Conservation (phyloP, 352 stramenopile genomes). For the Phytophthora pistaciae region DNA sequence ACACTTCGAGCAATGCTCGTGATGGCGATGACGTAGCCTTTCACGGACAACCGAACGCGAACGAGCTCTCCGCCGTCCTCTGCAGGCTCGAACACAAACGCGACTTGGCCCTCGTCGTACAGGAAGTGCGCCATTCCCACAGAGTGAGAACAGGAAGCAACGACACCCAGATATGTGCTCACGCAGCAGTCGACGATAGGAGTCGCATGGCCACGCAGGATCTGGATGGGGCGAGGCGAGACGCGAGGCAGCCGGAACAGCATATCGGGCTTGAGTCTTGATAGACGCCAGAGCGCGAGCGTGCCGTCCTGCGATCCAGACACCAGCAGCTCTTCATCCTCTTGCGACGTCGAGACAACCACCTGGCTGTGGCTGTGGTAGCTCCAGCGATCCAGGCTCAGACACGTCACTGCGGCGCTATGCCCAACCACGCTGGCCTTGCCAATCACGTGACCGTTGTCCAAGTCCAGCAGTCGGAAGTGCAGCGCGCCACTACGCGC, state of each 20-base stretch:
- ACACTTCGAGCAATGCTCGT: slow-evolving; percentile 27
- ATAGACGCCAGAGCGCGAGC: slow-evolving; percentile 78
- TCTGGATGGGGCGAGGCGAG: slow-evolving; percentile 68
- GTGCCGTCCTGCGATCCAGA: slow-evolving; percentile 78
- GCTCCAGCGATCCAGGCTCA: slow-evolving; percentile 73
- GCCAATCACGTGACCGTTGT: slow-evolving; percentile 84
- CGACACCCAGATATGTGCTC: slow-evolving; percentile 70
- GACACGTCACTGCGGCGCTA: slow-evolving; percentile 70
- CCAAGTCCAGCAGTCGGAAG: slow-evolving; percentile 78
- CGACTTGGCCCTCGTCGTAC: slow-evolving; percentile 75
- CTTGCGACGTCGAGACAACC: slow-evolving; percentile 41
- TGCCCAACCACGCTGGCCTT: slow-evolving; percentile 87
- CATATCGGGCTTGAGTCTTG: slow-evolving; percentile 73
- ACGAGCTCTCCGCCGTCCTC: slow-evolving; percentile 39
- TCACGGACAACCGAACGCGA: slow-evolving; percentile 56
- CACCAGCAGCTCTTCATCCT: slow-evolving; percentile 81
- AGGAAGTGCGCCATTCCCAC: slow-evolving; percentile 78
- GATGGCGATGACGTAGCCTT: slow-evolving; percentile 73
- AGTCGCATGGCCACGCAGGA: slow-evolving; percentile 66
- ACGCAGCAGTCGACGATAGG: slow-evolving; percentile 70
- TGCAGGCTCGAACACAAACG: slow-evolving; percentile 67
- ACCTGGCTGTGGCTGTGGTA: slow-evolving; percentile 47
- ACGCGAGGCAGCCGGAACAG: slow-evolving; percentile 80
- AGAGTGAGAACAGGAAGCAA: slow-evolving; percentile 65
- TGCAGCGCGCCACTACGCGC: slow-evolving; percentile 80